Base-by-base conservation (phyloP, 768 basidiomycete genomes). In the Phylloporus rhodoxanthus region DNA sequence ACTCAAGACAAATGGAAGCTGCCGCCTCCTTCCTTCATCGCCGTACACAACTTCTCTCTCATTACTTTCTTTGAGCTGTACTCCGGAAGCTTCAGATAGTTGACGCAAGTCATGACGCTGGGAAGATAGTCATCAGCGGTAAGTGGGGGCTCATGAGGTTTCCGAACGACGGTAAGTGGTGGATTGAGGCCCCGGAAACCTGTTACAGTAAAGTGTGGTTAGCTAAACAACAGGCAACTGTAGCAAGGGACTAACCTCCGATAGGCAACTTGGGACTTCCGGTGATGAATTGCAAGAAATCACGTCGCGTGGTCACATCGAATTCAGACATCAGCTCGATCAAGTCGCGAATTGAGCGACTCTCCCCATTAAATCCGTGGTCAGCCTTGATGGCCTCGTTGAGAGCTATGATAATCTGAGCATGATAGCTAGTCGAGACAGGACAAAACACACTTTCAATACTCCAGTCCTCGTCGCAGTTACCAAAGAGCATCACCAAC, bases 31-130 rank as follows among this genome's bases (percentile, higher is more conserved):
- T 98, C 96, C 59, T 82, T 80, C 74, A 96, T 90, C 32, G 96
- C 95, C 28, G 80, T 75, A 45, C 75, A 74, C 57, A 99, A 68
- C 65, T 92, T 95, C 66, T 89, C 82, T 59, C 73, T 76, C 82
- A 98, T 86, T 33, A 90, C 82, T 30, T 74, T 78, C 68, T 88
- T 92, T 23, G 85, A 84, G 48, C 88, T 91, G 67, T 98, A 98
- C 62, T 97, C 93, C 0, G 95, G 95, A 56, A 97, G 74, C 68
- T 99, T 99, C 62, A 99, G 72, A 64, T 92, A 95, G 69, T 93
- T 92, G 52, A 92, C 94, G 68, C 96, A 99, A 4, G 96, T 98
- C 96, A 98, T 98, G 26, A 97, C 94, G 60, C 91, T 94, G 0
- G 94, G 94, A 25, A 98, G 75, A 64, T 96, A 94, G 62, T 96